Evolutionary conservation across 306 rosid species (phyloP), one percentile per base, ranked within the genome.

Genomic region (Rosa persica): DNA sequence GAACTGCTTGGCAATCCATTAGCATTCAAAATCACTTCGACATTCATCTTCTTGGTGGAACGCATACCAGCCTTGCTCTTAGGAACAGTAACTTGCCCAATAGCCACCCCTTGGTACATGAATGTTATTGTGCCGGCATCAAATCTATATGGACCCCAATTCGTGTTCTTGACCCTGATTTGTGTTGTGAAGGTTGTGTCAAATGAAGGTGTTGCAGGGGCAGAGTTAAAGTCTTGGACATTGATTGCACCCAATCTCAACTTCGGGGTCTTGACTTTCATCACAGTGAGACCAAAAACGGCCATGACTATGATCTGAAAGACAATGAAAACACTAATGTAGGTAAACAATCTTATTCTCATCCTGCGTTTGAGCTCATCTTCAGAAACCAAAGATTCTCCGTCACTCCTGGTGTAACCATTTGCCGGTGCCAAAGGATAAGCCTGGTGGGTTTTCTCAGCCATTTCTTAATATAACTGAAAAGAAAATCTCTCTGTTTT

Each of bases 221-320:
- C 25, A 0, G 64, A 47, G 5, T 2, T 44, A 3, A 72, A 13
- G 12, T 7, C 60, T 22, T 22, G 46, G 76, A 80, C 6, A 0
- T n/a, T 42, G 27, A 38, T 51, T 1, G 42, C 30, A 72, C 73
- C 67, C 4, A 84, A 25, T 40, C 79, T 80, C 23, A 80, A 12
- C 69, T 77, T 84, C 0, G 87, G 87, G 9, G 69, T 72, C 47
- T 80, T 84, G 4, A 71, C 84, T 38, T 70, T 51, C 87, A 84
- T 72, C 23, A 84, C 73, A 13, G 77, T 78, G 15, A 73, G 66
- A 3, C 67, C 75, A 40, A 83, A 76, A 0, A 20, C 76, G 0
- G 75, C 12, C 44, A 80, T 83, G 19, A 80, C 81, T 17, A 60
- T 60, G 61, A 74, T 54, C 39, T 84, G 87, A 61, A 80, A 76